These are phyloP conservation scores for Starmerella asiatica DNA, from an alignment of 805 yeast genomes.

Conservation along the genomic window DNA sequence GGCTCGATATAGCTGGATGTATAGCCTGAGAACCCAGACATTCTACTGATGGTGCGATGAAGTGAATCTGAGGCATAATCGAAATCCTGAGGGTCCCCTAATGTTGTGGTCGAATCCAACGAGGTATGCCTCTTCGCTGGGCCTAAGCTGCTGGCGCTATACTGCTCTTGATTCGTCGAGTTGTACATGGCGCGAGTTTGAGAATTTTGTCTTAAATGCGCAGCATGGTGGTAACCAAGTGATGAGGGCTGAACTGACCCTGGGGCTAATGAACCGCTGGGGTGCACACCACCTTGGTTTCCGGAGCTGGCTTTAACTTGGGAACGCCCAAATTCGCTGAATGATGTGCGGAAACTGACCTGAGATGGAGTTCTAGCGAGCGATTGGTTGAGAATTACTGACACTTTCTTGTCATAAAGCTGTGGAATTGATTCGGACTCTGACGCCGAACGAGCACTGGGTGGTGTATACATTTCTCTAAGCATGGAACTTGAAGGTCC, in stretches of 20 bases:
- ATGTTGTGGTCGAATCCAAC: slow-evolving; percentile 2
- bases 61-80: background rate
- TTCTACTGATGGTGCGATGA: background rate
- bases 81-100: slow-evolving; percentile 6
- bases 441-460: slow-evolving; percentile 9
- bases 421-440: slow-evolving; percentile 37
- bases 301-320: too few relatives aligned
- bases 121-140: slow-evolving; percentile 2
- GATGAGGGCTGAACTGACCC: background rate
- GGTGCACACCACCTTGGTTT: too few relatives aligned
- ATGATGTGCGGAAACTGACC: slow-evolving; percentile 59
- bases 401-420: slow-evolving; percentile 65
- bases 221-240: background rate
- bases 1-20: too few relatives aligned
- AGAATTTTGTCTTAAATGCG: background rate
- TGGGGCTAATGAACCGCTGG: too few relatives aligned
- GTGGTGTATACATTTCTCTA: background rate
- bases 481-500: background rate
- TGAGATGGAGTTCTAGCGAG: slow-evolving; percentile 62
- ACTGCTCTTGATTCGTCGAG: background rate
- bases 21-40: background rate
- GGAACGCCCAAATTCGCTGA: slow-evolving; percentile 45
- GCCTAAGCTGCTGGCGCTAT: background rate
- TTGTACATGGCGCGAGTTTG: background rate
- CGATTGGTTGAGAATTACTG: slow-evolving; percentile 58